Evolutionary conservation across 2,329 filamentous ascomycete species (phyloP).

Genomic region (Drechslerella dactyloides): DNA sequence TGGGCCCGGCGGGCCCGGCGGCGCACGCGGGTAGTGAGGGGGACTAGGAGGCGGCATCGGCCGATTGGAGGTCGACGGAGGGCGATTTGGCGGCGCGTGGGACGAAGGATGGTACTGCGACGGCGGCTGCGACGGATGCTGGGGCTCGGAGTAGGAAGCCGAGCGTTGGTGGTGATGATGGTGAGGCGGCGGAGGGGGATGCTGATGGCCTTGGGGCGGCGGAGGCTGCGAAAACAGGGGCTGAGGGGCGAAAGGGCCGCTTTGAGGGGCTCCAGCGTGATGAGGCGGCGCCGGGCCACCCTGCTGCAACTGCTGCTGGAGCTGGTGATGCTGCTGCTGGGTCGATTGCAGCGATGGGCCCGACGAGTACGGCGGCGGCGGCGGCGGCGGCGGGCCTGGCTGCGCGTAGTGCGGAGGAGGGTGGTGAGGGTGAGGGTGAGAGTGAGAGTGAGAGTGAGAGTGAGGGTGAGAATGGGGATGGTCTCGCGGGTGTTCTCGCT

Average conservation of each 20-base stretch:
- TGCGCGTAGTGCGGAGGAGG: conserved; percentile 43
- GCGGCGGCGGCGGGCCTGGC: conserved; percentile 30
- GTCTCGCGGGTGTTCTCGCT: conserved; percentile 25
- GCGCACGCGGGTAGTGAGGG: conserved; percentile 40
- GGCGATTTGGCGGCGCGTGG: conserved; percentile 31
- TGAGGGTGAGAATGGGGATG: conserved; percentile 21
- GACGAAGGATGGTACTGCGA: conserved; percentile 34
- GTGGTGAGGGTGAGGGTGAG: conserved; percentile 21
- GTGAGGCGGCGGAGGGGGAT: conserved; percentile 20
- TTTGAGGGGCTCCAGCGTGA: conserved; percentile 33
- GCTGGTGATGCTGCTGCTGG: conserved; percentile 50
- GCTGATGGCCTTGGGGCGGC: conserved; percentile 3
- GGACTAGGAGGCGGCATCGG: conserved; percentile 45
- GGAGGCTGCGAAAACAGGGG: conserved; percentile 45
- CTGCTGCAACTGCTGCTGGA: conserved; percentile 50
- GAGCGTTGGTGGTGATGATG: conserved; percentile 48
- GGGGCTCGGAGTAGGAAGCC: conserved; percentile 38
- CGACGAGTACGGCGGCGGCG: conserved; percentile 27
- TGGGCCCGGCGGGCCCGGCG: conserved; percentile 21
- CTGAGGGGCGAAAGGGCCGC: conserved; percentile 43
- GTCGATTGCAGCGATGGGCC: conserved; percentile 45
- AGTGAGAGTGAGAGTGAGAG: conserved; percentile 35
- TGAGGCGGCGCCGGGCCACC: conserved; percentile 14
- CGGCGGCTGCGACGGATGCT: conserved; percentile 18
- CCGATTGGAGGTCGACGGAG: conserved; percentile 30